Percentiles rank a stretch among this genome's conserved stretches.
Evolutionary conservation across 805 yeast species (phyloP).

Genomic region (Maudiozyma turicensis): DNA sequence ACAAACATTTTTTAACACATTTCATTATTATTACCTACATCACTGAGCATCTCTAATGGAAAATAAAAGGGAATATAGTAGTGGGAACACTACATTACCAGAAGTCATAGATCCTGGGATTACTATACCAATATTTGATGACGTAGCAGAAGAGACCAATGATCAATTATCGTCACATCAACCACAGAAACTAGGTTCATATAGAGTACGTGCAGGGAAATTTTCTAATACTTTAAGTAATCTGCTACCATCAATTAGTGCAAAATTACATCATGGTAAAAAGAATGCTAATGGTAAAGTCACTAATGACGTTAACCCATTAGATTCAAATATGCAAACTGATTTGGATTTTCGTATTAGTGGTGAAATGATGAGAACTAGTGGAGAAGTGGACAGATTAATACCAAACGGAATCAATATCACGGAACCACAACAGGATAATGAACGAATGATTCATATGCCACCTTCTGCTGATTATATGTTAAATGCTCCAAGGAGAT

Average conservation of each 20-base stretch:
- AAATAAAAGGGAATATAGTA: constrained; percentile 2
- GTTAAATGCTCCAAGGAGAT: constrained; percentile 21
- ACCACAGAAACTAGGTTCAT: constrained; percentile 27
- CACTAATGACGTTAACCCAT: constrained; percentile 4
- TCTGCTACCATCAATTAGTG: constrained; percentile 30
- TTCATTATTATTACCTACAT: too few relatives aligned
- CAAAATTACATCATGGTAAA: constrained; percentile 24
- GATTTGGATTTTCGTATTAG: constrained; percentile 10
- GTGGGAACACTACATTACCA: constrained; percentile 13
- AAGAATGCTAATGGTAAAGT: constrained; percentile 11
- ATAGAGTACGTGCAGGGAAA: constrained; percentile 29
- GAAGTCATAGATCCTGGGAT: constrained; percentile 28
- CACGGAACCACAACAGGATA: constrained; percentile 22
- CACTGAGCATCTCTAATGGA: constrained; percentile 1
- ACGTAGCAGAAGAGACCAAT: constrained; percentile 9
- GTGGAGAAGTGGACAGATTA: background rate
- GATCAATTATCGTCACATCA: constrained; percentile 5
- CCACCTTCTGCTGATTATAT: constrained; percentile 21
- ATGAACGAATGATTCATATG: constrained; percentile 19
- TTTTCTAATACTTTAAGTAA: constrained; percentile 30
- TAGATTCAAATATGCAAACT: constrained; percentile 10
- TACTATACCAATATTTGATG: constrained; percentile 28
- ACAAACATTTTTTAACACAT: too few relatives aligned
- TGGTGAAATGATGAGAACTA: constrained; percentile 7
- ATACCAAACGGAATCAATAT: constrained; percentile 13